Percentiles rank a stretch among this genome's conserved stretches.
Evolutionary conservation across 345 rosid species (phyloP).

Genomic region (Linum lewisii): DNA sequence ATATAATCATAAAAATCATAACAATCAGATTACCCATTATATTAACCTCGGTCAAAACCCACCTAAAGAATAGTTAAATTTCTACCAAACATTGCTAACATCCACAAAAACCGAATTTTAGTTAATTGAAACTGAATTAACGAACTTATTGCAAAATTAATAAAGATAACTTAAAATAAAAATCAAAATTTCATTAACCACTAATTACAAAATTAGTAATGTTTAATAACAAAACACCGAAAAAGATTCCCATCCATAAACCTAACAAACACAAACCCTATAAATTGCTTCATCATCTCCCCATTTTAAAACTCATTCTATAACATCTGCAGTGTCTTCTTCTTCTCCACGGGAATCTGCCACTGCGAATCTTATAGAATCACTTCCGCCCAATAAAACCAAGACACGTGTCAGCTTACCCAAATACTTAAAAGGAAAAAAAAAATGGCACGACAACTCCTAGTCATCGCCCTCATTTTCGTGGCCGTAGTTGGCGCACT

Average conservation of each 20-base stretch:
- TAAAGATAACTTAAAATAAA: too few relatives aligned
- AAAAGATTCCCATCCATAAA: background rate
- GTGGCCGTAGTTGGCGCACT: constrained; percentile 23
- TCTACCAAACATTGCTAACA: too few relatives aligned
- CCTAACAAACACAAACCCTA: background rate
- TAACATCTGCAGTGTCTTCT: constrained; percentile 19
- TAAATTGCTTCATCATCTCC: constrained; percentile 5
- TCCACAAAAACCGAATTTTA: too few relatives aligned
- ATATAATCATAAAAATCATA: too few relatives aligned
- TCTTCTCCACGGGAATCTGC: constrained; percentile 11
- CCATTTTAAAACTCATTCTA: constrained; percentile 3
- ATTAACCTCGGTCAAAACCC: too few relatives aligned
- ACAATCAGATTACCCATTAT: too few relatives aligned
- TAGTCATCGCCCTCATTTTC: constrained; percentile 17
- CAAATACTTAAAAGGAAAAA: background rate
- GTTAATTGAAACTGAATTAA: constrained; percentile 62
- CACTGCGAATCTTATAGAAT: constrained; percentile 16
- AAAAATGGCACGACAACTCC: constrained; percentile 22
- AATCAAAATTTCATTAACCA: constrained; percentile 22
- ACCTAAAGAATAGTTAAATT: too few relatives aligned
- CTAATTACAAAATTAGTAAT: too few relatives aligned
- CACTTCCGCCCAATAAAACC: background rate
- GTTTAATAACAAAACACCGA: too few relatives aligned
- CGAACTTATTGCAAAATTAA: constrained; percentile 69
- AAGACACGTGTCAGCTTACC: background rate